Base-by-base conservation (phyloP, 768 basidiomycete species). In the Amanita molliuscula region DNA sequence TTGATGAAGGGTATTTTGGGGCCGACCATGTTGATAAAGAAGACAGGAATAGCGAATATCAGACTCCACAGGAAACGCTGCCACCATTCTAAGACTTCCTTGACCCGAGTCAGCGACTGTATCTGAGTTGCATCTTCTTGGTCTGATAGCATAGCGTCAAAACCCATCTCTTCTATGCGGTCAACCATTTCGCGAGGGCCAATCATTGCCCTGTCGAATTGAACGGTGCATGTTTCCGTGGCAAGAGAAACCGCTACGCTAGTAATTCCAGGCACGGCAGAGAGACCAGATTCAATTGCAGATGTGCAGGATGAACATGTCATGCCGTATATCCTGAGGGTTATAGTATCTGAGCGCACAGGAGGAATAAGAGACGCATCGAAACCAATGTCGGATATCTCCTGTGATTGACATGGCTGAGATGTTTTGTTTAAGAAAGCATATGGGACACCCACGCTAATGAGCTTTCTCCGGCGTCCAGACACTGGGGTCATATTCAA, bases 381-480 rank as follows among this genome's bases (percentile, higher is more conserved):
- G 60, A 96, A 96, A 7, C 92, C 92, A 49, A 93, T 83, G 66
- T 94, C 91, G 3, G 84, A 85, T 52, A 95, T 90, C 76, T 93
- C 92, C 87, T 93, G 64, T 31, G 37, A 35, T 16, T n/a, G 31
- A 42, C 16, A 44, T 59, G 6, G 55, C 54, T 48, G 42, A 53
- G 52, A 10, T 29, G 29, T 40, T 16, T 47, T 34, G 33, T n/a
- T 18, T 45, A 33, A 21, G 2, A 20, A 35, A 26, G 55, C 28
- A 20, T 9, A 18, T 15, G 40, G 4, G 23, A 43, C 16, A 70
- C 83, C 51, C 56, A 90, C 89, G 46, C 70, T 76, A 29, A 90
- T 71, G 47, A 99, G 76, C 62, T 87, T 87, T 91, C 42, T 82
- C 87, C 7, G 79, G 66, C 29, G 74, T 77, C 96, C 96, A 99